Percentiles rank a stretch among this genome's conserved stretches.
Conservation (phyloP, 768 basidiomycete genomes). For the Cubamyces lactineus region DNA sequence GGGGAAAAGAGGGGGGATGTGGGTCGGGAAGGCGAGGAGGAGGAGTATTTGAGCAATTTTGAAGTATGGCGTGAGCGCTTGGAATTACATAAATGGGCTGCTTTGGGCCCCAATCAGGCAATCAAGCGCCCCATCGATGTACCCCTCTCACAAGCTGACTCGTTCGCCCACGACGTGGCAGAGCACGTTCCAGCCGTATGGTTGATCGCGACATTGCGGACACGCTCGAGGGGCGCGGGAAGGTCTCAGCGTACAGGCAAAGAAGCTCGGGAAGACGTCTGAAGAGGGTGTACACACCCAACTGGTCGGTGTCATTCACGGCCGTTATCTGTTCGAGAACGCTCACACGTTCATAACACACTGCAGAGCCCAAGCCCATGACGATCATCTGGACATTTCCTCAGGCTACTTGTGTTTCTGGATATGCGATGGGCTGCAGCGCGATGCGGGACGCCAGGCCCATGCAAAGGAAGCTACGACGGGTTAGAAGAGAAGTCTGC, state of each 20-base stretch:
- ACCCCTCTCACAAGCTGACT: not conserved
- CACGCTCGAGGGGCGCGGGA: constrained; percentile 7
- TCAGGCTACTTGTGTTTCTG: not conserved
- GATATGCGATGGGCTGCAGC: not conserved
- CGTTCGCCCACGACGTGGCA: constrained; percentile 16
- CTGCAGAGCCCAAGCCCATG: not conserved
- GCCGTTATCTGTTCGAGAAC: not conserved
- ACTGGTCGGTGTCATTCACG: not conserved
- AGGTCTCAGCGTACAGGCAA: constrained; percentile 1
- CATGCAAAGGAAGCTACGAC: not conserved
- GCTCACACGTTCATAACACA: constrained; percentile 1
- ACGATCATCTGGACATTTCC: not conserved
- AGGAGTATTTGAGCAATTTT: constrained; percentile 21
- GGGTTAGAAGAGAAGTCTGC: no score
- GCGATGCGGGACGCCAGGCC: not conserved
- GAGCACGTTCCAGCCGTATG: not conserved
- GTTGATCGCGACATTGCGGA: not conserved
- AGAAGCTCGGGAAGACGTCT: constrained; percentile 1
- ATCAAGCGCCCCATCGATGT: constrained; percentile 23
- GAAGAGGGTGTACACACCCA: not conserved
- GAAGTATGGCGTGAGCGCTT: constrained; percentile 21
- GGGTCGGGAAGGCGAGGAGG: constrained; percentile 15
- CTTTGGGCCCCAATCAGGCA: constrained; percentile 10
- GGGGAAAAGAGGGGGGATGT: constrained; percentile 27
- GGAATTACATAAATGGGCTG: constrained; percentile 22